phyloP scores from a whole-genome alignment of 768 basidiomycete genomes.

The Dacryopinax primogenitus region DNA sequence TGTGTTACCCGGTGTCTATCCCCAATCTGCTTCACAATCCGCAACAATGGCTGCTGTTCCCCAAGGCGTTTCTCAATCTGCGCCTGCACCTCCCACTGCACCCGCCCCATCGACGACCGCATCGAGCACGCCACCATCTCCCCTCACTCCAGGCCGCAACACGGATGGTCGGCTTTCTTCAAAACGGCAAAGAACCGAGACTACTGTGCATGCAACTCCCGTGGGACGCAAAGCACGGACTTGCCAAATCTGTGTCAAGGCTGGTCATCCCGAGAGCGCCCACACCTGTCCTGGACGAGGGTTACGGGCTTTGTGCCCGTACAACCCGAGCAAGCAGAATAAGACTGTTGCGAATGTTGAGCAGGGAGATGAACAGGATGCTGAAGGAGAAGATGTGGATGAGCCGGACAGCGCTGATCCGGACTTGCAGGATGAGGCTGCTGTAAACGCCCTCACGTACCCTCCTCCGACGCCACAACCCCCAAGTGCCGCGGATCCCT shows the following conservation, averaged over 20 bases:
- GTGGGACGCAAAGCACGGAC: neutral
- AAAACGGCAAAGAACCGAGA: neutral
- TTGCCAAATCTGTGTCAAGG: neutral
- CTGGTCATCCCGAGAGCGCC: neutral
- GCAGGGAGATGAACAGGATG: neutral
- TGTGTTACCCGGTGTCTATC: neutral
- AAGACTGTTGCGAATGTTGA: neutral
- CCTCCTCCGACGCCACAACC: neutral
- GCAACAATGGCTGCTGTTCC: neutral
- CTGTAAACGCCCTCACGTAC: slow-evolving; percentile 2
- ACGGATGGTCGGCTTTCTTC: neutral
- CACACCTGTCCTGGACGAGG: neutral
- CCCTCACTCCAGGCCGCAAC: neutral
- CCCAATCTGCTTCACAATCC: neutral
- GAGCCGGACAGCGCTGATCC: neutral
- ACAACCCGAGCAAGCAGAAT: neutral
- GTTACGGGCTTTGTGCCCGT: neutral
- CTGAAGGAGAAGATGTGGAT: neutral
- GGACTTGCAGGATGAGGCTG: neutral
- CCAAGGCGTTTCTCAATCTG: neutral
- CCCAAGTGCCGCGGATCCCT: neutral
- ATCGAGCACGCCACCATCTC: neutral
- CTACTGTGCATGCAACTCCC: too few species aligned
- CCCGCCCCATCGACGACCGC: neutral
- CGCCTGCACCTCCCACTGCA: neutral